Percentiles rank a stretch among this genome's conserved stretches.
These are phyloP conservation scores for Cutaneotrichosporon sp. DNA, from an alignment of 1,284 basidiomycete genomes.

Conservation along the genomic window DNA sequence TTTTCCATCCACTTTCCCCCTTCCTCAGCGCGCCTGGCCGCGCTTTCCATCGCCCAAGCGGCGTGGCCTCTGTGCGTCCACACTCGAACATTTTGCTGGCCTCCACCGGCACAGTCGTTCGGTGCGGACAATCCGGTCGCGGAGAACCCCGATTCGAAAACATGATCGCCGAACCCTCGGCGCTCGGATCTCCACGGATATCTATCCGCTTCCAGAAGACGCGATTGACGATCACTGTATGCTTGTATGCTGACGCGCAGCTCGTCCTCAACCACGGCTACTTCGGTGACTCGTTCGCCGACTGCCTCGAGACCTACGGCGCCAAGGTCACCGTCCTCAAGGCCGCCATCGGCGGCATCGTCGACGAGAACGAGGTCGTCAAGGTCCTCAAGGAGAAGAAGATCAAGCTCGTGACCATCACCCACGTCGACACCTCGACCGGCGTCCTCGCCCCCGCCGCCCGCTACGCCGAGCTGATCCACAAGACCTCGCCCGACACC, in stretches of 20 bases:
- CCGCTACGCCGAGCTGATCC: slow-evolving; percentile 73
- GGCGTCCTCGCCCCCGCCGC: slow-evolving; percentile 87
- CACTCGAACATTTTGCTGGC: not conserved
- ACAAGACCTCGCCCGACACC: slow-evolving; percentile 78
- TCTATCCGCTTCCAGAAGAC: not conserved
- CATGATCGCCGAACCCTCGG: not conserved
- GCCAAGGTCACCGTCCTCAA: slow-evolving; percentile 84
- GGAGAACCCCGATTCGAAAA: slow-evolving; percentile 6
- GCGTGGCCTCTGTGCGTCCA: too few species aligned
- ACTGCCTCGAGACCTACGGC: slow-evolving; percentile 84
- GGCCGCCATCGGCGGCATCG: slow-evolving; percentile 78
- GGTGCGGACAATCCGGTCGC: not conserved
- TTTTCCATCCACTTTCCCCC: not conserved
- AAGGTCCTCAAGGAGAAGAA: slow-evolving; percentile 73
- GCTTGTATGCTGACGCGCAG: slow-evolving; percentile 19
- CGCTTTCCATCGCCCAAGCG: too few species aligned
- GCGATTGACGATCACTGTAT: too few species aligned
- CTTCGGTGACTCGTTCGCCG: slow-evolving; percentile 82
- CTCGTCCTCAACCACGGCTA: slow-evolving; percentile 70
- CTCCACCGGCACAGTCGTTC: not conserved
- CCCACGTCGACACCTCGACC: slow-evolving; percentile 86
- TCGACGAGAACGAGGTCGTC: slow-evolving; percentile 56
- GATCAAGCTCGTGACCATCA: slow-evolving; percentile 90
- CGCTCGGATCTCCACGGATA: not conserved
- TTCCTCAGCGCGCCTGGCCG: too few species aligned